Percentiles rank a stretch among this genome's conserved stretches.
phyloP scores from a whole-genome alignment of 2,329 filamentous ascomycete species.

The Pseudogymnoascus sp. region DNA sequence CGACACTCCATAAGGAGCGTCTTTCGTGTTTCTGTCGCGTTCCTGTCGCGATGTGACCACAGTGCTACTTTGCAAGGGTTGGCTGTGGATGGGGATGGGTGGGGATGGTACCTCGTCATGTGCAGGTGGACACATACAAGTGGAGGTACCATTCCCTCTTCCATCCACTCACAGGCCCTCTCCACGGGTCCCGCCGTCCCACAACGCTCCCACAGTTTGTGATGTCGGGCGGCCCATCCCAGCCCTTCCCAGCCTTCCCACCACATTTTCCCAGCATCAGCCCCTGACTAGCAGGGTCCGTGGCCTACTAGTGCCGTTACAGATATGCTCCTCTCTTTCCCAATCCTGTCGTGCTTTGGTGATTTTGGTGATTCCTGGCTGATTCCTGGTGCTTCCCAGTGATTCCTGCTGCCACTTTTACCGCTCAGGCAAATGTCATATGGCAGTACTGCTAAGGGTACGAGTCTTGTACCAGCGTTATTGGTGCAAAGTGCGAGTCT shows the following conservation, averaged over 20 bases:
- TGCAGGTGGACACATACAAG: neutral
- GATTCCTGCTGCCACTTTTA: neutral
- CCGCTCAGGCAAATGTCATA: neutral
- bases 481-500: neutral
- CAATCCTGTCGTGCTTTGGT: neutral
- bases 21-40: neutral
- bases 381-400: neutral
- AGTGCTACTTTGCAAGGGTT: neutral
- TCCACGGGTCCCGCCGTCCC: neutral
- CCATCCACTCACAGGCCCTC: neutral
- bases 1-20: neutral
- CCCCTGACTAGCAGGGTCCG: conserved; percentile 1
- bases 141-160: neutral
- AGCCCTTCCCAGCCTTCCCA: neutral
- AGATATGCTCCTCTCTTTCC: conserved; percentile 3
- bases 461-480: neutral
- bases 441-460: neutral
- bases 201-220: neutral
- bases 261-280: neutral
- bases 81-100: neutral
- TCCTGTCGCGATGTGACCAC: neutral
- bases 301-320: neutral
- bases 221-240: neutral
- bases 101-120: neutral
- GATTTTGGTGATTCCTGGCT: neutral